These are phyloP conservation scores for Dissophora globulifera DNA, from an alignment of 192 early-diverging fungal genomes.

Conservation along the genomic window DNA sequence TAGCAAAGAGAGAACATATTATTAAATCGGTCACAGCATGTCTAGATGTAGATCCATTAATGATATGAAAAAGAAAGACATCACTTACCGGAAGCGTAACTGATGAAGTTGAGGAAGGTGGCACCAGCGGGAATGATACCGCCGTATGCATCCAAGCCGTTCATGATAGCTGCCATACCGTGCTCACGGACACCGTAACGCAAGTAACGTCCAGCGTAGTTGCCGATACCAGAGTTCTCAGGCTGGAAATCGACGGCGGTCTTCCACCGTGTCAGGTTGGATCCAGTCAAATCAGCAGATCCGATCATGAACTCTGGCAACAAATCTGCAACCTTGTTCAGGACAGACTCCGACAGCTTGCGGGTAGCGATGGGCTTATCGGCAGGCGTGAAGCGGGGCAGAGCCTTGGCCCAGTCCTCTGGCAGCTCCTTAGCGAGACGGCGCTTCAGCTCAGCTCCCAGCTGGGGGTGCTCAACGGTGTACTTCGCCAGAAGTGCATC, in stretches of 20 bases:
- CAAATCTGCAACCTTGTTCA: slow-evolving; percentile 82
- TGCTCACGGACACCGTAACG: slow-evolving; percentile 99
- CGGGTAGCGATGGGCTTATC: slow-evolving; percentile 91
- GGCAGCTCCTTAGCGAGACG: slow-evolving; percentile 82
- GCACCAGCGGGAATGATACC: slow-evolving; percentile 87
- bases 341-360: slow-evolving; percentile 87
- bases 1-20: too few relatives aligned
- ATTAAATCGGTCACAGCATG: too few relatives aligned
- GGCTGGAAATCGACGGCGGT: slow-evolving; percentile 94
- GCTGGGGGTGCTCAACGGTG: slow-evolving; percentile 73
- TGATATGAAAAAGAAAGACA: neutral
- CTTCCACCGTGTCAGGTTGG: slow-evolving; percentile 98
- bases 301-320: slow-evolving; percentile 94
- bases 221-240: slow-evolving; percentile 76
- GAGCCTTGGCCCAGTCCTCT: slow-evolving; percentile 71
- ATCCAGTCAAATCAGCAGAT: slow-evolving; percentile 97
- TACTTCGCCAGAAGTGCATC: slow-evolving; percentile 79
- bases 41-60: too few relatives aligned
- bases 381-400: slow-evolving; percentile 85
- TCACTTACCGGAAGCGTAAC: slow-evolving; percentile 58
- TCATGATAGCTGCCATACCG: slow-evolving; percentile 96
- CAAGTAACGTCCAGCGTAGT: slow-evolving; percentile 90
- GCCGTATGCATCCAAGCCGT: slow-evolving; percentile 92
- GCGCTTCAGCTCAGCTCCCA: slow-evolving; percentile 80
- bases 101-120: slow-evolving; percentile 96